Conservation (phyloP, 352 stramenopile species). For the Saprolegnia diclina region DNA sequence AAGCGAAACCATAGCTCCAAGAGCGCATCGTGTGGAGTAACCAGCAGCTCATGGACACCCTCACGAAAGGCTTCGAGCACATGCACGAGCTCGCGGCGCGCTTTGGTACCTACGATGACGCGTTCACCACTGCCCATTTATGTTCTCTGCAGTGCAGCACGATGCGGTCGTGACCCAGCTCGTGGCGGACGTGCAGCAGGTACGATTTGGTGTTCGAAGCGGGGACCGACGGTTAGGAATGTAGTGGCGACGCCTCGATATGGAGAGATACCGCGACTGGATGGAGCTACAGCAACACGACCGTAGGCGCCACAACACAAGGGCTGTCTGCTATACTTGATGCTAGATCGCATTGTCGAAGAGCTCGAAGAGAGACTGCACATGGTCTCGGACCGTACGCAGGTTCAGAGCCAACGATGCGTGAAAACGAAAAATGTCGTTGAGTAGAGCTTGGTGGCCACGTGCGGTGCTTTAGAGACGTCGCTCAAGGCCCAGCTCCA, state of each 20-base stretch:
- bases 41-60: constrained; percentile 8
- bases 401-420: neutral
- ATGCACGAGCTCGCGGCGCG: neutral
- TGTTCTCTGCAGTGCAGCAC: neutral
- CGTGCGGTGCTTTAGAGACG: neutral
- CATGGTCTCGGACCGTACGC: neutral
- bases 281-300: neutral
- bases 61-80: constrained; percentile 8
- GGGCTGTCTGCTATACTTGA: neutral
- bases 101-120: neutral
- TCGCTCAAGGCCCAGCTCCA: neutral
- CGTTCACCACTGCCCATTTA: neutral
- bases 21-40: constrained; percentile 14
- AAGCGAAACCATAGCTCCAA: neutral
- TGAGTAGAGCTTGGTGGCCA: neutral
- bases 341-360: neutral
- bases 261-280: neutral
- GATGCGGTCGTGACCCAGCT: neutral
- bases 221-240: neutral
- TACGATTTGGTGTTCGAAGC: neutral
- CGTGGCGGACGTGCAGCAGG: neutral
- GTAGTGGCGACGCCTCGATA: neutral
- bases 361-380: neutral
- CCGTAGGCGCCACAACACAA: neutral
- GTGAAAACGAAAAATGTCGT: neutral